These are phyloP conservation scores for Triticum urartu DNA, from an alignment of 176 grass and related monocot species.

Conservation along the genomic window DNA sequence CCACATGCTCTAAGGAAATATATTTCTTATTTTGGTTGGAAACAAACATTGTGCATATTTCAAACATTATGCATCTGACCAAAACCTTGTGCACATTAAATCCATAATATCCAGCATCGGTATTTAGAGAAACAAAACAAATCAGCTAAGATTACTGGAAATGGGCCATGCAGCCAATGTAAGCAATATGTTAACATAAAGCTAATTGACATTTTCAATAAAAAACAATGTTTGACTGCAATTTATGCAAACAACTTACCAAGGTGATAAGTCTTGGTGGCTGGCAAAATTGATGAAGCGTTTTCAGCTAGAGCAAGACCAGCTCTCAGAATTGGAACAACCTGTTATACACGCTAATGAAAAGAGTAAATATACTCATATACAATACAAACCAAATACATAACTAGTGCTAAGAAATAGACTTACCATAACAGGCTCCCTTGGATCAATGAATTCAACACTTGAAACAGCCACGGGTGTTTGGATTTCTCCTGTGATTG, in stretches of 20 bases:
- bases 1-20: background rate
- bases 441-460: slow-evolving; percentile 98
- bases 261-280: slow-evolving; percentile 88
- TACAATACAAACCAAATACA: slow-evolving; percentile 21
- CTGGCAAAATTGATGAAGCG: slow-evolving; percentile 74
- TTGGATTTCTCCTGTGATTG: slow-evolving; percentile 82
- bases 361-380: slow-evolving; percentile 32
- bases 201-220: background rate
- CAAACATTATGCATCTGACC: background rate
- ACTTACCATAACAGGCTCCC: slow-evolving; percentile 81
- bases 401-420: slow-evolving; percentile 22
- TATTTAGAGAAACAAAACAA: slow-evolving; percentile 9
- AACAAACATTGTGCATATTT: background rate
- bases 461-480: slow-evolving; percentile 76
- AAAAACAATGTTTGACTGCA: background rate
- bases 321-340: slow-evolving; percentile 95
- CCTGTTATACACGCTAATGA: slow-evolving; percentile 56
- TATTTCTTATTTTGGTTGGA: background rate
- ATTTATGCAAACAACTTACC: slow-evolving; percentile 50
- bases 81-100: background rate
- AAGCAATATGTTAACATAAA: slow-evolving; percentile 8
- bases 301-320: slow-evolving; percentile 90
- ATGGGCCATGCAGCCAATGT: background rate
- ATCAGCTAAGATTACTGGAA: slow-evolving; percentile 1
- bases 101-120: background rate